These are phyloP conservation scores for Lunularia cruciata DNA, from an alignment of 225 moss, liverwort and hornwort species.

Conservation along the genomic window DNA sequence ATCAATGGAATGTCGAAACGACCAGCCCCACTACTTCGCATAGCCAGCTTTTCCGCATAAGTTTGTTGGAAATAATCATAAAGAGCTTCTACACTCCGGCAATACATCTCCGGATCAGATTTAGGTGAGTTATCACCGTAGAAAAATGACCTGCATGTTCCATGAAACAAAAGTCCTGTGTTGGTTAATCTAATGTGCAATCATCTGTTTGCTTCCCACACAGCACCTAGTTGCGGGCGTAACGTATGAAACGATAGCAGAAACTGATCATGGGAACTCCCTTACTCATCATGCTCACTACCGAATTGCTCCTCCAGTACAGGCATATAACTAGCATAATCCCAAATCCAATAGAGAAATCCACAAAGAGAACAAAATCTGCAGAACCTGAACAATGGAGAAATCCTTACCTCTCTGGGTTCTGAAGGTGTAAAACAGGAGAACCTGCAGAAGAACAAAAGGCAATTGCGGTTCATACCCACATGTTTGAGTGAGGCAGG, in stretches of 20 bases:
- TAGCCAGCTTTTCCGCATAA: constrained; percentile 22
- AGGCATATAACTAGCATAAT: no score
- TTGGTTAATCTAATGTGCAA: neutral
- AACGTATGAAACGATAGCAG: no score
- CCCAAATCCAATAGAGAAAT: neutral
- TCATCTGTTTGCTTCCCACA: no score
- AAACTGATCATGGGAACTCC: neutral
- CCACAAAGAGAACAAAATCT: neutral
- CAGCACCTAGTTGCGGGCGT: no score
- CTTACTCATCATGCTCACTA: no score
- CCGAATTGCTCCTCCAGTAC: no score
- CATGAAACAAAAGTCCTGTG: neutral
- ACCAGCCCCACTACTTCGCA: constrained; percentile 24
- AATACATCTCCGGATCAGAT: constrained; percentile 84
- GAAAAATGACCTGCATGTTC: constrained; percentile 69
- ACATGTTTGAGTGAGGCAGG: no score
- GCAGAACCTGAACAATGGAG: neutral
- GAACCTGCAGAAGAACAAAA: constrained; percentile 54
- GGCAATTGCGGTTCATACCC: neutral
- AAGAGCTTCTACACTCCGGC: constrained; percentile 61
- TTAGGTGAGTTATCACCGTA: constrained; percentile 91
- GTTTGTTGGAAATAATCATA: constrained; percentile 58
- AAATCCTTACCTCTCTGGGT: constrained; percentile 68
- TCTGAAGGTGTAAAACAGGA: constrained; percentile 82
- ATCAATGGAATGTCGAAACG: constrained; percentile 52